Conservation (phyloP, 768 basidiomycete genomes). For the Tricholoma matsutake region DNA sequence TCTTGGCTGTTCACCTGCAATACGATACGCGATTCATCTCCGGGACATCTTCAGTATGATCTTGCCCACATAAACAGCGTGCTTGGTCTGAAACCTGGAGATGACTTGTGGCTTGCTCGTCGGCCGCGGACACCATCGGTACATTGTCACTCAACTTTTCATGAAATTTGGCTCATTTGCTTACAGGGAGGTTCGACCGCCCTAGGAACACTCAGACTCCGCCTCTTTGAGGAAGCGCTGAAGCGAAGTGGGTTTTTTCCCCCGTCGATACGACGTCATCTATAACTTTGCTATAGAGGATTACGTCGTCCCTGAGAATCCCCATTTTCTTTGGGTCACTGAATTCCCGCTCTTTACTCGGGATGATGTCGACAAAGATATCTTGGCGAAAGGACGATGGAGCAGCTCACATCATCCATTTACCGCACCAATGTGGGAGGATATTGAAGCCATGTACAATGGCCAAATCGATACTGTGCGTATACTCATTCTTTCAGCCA, state of each 20-base stretch:
- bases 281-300: conserved; percentile 42
- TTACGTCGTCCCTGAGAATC: conserved; percentile 49
- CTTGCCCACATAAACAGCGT: conserved; percentile 34
- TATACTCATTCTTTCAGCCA: conserved; percentile 6
- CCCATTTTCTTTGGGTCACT: conserved; percentile 93
- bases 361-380: conserved; percentile 84
- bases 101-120: conserved; percentile 56
- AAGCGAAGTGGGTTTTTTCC: conserved; percentile 46
- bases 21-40: conserved; percentile 17
- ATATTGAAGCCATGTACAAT: conserved; percentile 70
- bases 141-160: conserved; percentile 12
- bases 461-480: conserved; percentile 61
- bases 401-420: conserved; percentile 94
- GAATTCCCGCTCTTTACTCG: conserved; percentile 92
- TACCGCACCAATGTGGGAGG: conserved; percentile 93
- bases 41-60: conserved; percentile 20
- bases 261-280: conserved; percentile 6
- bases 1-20: conserved; percentile 44
- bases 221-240: conserved; percentile 65
- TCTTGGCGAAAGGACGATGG: conserved; percentile 84
- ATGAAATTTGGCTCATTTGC: conserved; percentile 17
- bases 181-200: conserved; percentile 82
- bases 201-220: conserved; percentile 68
- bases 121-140: conserved; percentile 54
- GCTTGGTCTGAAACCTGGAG: conserved; percentile 45